Evolutionary conservation across 2,329 filamentous ascomycete genomes (phyloP).

Genomic region (Corynespora cassiicola): DNA sequence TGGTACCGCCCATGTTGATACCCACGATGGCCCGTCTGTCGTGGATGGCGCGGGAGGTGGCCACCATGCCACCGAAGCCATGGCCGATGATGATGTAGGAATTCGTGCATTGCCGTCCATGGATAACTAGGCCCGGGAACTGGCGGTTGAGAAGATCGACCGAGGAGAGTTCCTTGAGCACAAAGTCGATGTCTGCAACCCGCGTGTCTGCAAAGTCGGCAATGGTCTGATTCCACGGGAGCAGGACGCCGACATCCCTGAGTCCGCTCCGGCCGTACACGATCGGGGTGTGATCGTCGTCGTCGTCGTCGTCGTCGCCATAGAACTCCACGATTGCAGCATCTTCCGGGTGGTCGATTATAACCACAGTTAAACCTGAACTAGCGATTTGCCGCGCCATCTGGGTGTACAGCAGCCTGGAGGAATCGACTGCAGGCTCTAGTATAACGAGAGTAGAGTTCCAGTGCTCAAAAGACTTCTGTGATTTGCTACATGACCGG

Average conservation of each 20-base stretch:
- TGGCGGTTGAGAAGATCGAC: conserved; percentile 5
- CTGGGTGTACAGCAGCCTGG: conserved; percentile 52
- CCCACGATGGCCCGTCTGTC: conserved; percentile 18
- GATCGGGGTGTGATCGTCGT: conserved; percentile 26
- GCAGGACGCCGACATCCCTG: conserved; percentile 19
- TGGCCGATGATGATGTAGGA: conserved; percentile 29
- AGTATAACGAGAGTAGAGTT: conserved; percentile 46
- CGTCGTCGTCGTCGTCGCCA: conserved; percentile 38
- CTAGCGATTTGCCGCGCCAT: conserved; percentile 56
- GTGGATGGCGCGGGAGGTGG: conserved; percentile 19
- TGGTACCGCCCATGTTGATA: conserved; percentile 32
- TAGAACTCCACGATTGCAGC: conserved; percentile 54
- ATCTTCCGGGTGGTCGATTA: conserved; percentile 60
- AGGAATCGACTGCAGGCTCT: conserved; percentile 54
- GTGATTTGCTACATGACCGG: conserved; percentile 20
- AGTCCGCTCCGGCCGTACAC: conserved; percentile 24
- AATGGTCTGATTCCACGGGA: conserved; percentile 21
- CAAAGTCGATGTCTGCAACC: conserved; percentile 22
- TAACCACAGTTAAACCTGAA: conserved; percentile 54
- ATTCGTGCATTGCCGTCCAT: background rate
- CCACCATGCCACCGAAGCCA: conserved; percentile 34
- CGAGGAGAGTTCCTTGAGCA: conserved; percentile 18
- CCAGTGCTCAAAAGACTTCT: conserved; percentile 10
- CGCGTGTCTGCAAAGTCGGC: conserved; percentile 14
- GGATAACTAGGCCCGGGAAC: conserved; percentile 16